These are phyloP conservation scores for Emmonsiellopsis sp. DNA, from an alignment of 2,329 filamentous ascomycete species.

Conservation along the genomic window DNA sequence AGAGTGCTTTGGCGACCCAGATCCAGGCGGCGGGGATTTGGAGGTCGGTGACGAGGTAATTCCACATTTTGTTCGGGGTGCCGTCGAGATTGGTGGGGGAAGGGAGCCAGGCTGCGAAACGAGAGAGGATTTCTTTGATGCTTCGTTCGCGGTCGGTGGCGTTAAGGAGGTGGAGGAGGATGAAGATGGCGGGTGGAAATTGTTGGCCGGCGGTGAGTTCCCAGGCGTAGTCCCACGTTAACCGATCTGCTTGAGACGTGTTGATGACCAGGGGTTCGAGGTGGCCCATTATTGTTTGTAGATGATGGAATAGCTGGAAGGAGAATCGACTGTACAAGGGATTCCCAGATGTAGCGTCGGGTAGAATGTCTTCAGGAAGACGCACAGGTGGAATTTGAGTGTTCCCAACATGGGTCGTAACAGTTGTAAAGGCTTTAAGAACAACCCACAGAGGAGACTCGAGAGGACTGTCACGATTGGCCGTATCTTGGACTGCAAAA, in stretches of 20 bases:
- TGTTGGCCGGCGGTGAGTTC: slow-evolving; percentile 46
- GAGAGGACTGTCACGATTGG: slow-evolving; percentile 51
- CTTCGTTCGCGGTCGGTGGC: slow-evolving; percentile 53
- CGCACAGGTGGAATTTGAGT: slow-evolving; percentile 23
- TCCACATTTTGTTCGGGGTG: slow-evolving; percentile 39
- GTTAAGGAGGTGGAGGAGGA: slow-evolving; percentile 65
- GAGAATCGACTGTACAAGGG: slow-evolving; percentile 65
- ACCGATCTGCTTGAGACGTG: slow-evolving; percentile 54
- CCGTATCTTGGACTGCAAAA: slow-evolving; percentile 54
- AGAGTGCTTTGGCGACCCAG: slow-evolving; percentile 76
- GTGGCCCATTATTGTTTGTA: slow-evolving; percentile 38
- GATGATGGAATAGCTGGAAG: slow-evolving; percentile 73
- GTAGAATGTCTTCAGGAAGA: slow-evolving; percentile 62
- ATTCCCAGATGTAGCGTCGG: slow-evolving; percentile 66
- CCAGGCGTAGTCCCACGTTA: slow-evolving; percentile 53
- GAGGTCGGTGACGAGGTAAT: slow-evolving; percentile 52
- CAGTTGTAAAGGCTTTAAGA: slow-evolving; percentile 63
- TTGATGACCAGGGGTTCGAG: slow-evolving; percentile 44
- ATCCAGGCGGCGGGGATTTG: slow-evolving; percentile 70
- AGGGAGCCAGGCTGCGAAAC: slow-evolving; percentile 57
- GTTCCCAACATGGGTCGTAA: slow-evolving; percentile 23
- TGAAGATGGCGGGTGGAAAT: slow-evolving; percentile 64
- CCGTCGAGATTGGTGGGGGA: slow-evolving; percentile 45
- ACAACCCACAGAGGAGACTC: slow-evolving; percentile 83
- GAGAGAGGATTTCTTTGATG: slow-evolving; percentile 63